These are phyloP conservation scores for Pulveroboletus sp. DNA, from an alignment of 768 basidiomycete genomes.

Conservation along the genomic window DNA sequence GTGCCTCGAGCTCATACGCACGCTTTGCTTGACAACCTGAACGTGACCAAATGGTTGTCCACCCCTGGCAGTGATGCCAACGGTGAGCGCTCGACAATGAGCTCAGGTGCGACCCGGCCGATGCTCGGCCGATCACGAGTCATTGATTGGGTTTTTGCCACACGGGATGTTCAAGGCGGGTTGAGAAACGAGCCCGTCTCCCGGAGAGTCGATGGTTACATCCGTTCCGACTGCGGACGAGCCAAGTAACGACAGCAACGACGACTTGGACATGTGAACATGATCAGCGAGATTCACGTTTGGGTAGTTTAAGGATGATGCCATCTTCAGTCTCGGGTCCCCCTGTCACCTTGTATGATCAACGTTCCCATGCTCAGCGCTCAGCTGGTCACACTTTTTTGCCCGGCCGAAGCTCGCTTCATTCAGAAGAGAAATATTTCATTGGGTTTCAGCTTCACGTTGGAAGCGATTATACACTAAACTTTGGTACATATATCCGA, in stretches of 20 bases:
- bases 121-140: too few species aligned
- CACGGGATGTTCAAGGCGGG: too few species aligned
- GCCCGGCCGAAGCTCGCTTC: background rate
- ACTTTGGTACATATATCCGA: constrained; percentile 4
- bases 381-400: too few species aligned
- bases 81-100: too few species aligned
- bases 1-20: background rate
- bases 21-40: too few species aligned
- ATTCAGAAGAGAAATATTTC: background rate
- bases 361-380: too few species aligned
- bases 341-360: constrained; percentile 11
- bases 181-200: too few species aligned
- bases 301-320: background rate
- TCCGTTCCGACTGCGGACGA: background rate
- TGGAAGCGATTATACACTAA: background rate
- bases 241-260: background rate
- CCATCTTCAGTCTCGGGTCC: constrained; percentile 13
- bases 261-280: background rate
- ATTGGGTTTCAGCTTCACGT: background rate
- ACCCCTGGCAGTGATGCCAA: too few species aligned
- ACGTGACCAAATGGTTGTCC: too few species aligned
- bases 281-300: constrained; percentile 17
- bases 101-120: too few species aligned
- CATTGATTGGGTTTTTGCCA: too few species aligned
- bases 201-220: background rate